Evolutionary conservation across 2,329 filamentous ascomycete species (phyloP).

Genomic region (Periconia sp.): DNA sequence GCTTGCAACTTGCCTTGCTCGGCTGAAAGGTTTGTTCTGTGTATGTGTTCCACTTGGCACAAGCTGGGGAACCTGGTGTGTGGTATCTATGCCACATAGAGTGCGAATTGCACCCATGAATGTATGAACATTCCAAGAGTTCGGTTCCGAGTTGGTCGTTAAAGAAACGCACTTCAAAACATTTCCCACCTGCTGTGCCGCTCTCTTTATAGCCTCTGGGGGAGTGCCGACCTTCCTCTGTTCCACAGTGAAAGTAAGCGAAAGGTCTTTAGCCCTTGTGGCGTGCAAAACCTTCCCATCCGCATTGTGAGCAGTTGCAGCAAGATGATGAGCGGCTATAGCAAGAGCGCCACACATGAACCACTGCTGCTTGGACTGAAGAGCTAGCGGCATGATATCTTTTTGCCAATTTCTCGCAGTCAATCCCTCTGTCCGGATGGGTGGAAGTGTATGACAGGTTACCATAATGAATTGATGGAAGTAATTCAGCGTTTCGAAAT

Average conservation of each 20-base stretch:
- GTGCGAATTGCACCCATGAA: neutral
- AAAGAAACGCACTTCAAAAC: neutral
- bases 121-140: neutral
- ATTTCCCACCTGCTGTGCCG: neutral
- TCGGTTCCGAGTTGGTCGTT: neutral
- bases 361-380: neutral
- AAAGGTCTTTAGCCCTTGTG: neutral
- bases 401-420: neutral
- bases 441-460: constrained; percentile 19
- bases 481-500: constrained; percentile 27
- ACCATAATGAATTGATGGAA: constrained; percentile 28
- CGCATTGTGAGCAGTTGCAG: neutral
- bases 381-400: neutral
- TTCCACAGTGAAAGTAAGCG: neutral
- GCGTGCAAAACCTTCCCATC: neutral
- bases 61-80: neutral
- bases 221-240: neutral
- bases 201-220: neutral
- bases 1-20: neutral
- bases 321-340: neutral
- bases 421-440: neutral
- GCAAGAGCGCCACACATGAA: neutral
- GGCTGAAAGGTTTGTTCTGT: neutral
- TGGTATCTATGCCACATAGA: neutral
- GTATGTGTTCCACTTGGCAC: neutral